Conservation (phyloP, 2,329 filamentous ascomycete genomes). For the Cryphonectria parasitica region DNA sequence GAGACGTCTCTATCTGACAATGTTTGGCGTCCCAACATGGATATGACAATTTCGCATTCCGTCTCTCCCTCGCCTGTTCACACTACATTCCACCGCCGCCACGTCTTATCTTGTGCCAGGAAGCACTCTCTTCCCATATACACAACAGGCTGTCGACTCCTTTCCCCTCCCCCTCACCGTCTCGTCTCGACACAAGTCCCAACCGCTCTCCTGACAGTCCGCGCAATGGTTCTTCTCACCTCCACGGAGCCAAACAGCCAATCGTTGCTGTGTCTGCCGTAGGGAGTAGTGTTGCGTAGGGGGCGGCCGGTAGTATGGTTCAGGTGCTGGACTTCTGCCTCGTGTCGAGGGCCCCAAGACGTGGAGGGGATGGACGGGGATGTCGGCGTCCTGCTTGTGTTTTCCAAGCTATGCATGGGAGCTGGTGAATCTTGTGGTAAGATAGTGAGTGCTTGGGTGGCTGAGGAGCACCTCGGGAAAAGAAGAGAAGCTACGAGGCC, state of each 20-base stretch:
- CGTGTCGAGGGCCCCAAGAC: not conserved
- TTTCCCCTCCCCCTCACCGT: not conserved
- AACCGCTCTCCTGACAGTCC: conserved; percentile 19
- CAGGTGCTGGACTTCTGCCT: not conserved
- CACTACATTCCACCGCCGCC: no score
- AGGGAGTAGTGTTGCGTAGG: conserved; percentile 24
- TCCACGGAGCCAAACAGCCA: conserved; percentile 28
- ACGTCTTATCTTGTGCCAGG: not conserved
- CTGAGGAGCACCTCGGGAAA: not conserved
- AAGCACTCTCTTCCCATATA: not conserved
- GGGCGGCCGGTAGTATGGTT: conserved; percentile 21
- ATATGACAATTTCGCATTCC: not conserved
- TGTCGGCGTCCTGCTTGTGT: conserved; percentile 13
- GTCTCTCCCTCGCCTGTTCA: not conserved
- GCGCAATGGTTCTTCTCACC: conserved; percentile 26
- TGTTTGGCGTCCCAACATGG: not conserved
- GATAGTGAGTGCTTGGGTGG: not conserved
- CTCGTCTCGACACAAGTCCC: not conserved
- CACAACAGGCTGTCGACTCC: not conserved
- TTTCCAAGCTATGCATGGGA: conserved; percentile 23
- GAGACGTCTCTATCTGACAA: not conserved
- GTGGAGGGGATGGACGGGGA: conserved; percentile 4
- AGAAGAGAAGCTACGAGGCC: not conserved
- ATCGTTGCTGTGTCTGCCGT: conserved; percentile 27
- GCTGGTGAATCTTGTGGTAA: not conserved